Evolutionary conservation across 192 early-diverging fungal species (phyloP).

Genomic region (Mortierella claussenii): DNA sequence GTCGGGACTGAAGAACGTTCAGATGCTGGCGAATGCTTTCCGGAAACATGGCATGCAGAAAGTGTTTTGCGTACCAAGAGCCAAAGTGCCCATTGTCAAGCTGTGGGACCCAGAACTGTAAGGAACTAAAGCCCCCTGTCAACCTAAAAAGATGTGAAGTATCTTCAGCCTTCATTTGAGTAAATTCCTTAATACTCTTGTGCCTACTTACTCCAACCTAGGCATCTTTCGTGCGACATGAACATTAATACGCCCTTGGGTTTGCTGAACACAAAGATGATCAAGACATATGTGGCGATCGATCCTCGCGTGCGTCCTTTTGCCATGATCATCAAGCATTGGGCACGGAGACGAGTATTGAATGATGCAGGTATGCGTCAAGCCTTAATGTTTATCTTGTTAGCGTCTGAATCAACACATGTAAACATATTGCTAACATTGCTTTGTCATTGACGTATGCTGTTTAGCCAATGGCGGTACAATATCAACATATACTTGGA

Average conservation of each 20-base stretch:
- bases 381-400: background rate
- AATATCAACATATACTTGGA: slow-evolving; percentile 95
- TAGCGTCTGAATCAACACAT: too few relatives aligned
- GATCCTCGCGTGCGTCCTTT: slow-evolving; percentile 91
- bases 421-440: too few relatives aligned
- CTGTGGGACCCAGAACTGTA: slow-evolving; percentile 90
- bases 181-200: background rate
- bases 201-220: slow-evolving; percentile 11
- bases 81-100: slow-evolving; percentile 95
- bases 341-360: slow-evolving; percentile 85
- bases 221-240: slow-evolving; percentile 86
- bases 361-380: slow-evolving; percentile 82
- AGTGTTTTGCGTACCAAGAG: slow-evolving; percentile 80
- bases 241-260: slow-evolving; percentile 95
- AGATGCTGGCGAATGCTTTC: slow-evolving; percentile 77
- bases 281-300: slow-evolving; percentile 88
- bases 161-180: background rate
- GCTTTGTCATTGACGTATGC: too few relatives aligned
- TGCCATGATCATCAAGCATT: slow-evolving; percentile 94
- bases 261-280: slow-evolving; percentile 88
- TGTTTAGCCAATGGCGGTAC: slow-evolving; percentile 94
- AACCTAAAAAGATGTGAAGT: slow-evolving; percentile 1
- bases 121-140: background rate
- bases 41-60: slow-evolving; percentile 85
- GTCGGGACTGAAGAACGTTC: slow-evolving; percentile 79